phyloP scores from a whole-genome alignment of 257 asterid genomes.

The Echites panduratus region DNA sequence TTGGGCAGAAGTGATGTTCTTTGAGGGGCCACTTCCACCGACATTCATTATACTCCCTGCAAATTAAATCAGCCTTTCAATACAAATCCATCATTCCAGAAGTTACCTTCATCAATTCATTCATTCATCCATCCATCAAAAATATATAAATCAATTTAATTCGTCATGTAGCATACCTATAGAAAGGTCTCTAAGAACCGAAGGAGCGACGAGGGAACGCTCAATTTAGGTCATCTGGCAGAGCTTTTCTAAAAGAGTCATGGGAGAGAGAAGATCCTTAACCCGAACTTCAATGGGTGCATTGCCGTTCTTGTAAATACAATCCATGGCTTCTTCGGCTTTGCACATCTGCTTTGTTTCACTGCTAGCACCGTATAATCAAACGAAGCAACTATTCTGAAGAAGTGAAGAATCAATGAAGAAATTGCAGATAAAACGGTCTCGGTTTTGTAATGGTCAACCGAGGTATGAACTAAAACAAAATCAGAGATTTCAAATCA shows the following conservation, averaged over 20 bases:
- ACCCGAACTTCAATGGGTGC: conserved; percentile 55
- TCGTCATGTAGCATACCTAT: conserved; percentile 28
- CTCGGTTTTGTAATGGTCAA: background rate
- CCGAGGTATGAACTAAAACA: background rate
- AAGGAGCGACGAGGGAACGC: conserved; percentile 55
- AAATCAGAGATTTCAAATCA: background rate
- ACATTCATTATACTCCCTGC: conserved; percentile 38
- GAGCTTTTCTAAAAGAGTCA: conserved; percentile 65
- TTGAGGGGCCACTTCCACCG: conserved; percentile 44
- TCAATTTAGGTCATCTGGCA: conserved; percentile 83
- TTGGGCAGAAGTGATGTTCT: conserved; percentile 32
- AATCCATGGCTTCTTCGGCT: conserved; percentile 24
- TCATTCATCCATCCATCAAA: too few species aligned
- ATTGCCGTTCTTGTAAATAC: conserved; percentile 50
- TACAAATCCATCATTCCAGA: background rate
- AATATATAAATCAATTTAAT: background rate
- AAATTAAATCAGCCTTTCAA: background rate
- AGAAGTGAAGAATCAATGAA: background rate
- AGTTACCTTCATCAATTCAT: background rate
- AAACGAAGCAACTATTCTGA: background rate
- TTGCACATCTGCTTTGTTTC: background rate
- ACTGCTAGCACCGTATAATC: background rate
- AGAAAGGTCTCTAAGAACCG: conserved; percentile 45
- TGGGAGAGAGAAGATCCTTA: conserved; percentile 59
- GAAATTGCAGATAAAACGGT: background rate